Conservation (phyloP, 768 basidiomycete species). For the Termitomyces sp. region DNA sequence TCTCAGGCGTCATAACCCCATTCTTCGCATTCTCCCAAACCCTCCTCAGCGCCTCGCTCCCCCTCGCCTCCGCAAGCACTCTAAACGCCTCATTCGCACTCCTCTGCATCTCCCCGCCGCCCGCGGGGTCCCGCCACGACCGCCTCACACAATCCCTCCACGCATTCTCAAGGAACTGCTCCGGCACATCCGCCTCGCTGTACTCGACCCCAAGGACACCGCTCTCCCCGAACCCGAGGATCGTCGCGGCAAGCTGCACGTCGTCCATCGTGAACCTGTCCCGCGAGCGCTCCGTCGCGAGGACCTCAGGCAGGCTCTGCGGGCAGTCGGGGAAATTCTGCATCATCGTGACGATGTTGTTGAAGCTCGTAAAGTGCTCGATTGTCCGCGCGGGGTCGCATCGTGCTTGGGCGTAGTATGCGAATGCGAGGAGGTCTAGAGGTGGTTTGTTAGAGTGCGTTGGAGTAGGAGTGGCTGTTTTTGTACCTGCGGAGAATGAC, state of each 20-base stretch:
- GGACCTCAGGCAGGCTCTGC: conserved; percentile 47
- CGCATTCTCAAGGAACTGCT: conserved; percentile 64
- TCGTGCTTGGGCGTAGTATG: conserved; percentile 75
- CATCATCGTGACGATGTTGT: conserved; percentile 43
- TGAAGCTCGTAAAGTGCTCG: conserved; percentile 57
- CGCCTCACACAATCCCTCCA: conserved; percentile 57
- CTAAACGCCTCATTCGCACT: conserved; percentile 65
- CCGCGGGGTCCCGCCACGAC: conserved; percentile 47
- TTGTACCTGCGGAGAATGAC: conserved; percentile 58
- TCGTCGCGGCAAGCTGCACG: conserved; percentile 34
- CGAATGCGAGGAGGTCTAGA: conserved; percentile 72
- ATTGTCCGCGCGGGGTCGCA: conserved; percentile 67
- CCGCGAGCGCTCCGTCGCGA: conserved; percentile 56
- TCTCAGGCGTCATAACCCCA: conserved; percentile 57
- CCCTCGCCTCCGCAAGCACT: conserved; percentile 59
- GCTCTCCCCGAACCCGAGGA: conserved; percentile 65
- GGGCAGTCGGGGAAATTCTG: conserved; percentile 41
- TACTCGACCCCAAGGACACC: conserved; percentile 60
- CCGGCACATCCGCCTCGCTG: conserved; percentile 54
- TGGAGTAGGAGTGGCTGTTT: not conserved
- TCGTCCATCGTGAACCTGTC: conserved; percentile 61
- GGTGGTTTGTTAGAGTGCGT: not conserved
- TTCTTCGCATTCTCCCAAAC: conserved; percentile 51
- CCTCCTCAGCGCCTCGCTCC: conserved; percentile 42
- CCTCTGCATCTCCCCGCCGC: conserved; percentile 41